Conservation (phyloP, 495 filamentous ascomycete species). For the Ramalina intermedia region DNA sequence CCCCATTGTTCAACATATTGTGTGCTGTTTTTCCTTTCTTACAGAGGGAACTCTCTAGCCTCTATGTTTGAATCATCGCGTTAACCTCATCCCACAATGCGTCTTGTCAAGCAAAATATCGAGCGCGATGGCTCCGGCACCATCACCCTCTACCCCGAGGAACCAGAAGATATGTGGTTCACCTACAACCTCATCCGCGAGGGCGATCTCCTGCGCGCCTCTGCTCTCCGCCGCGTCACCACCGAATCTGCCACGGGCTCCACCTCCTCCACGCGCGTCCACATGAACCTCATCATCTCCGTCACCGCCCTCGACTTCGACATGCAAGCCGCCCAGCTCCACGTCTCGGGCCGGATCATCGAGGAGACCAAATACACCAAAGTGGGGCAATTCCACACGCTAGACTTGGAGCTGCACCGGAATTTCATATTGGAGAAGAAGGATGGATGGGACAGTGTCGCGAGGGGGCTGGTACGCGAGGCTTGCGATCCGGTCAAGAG, state of each 20-base stretch:
- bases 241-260: constrained; percentile 58
- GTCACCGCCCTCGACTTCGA: constrained; percentile 86
- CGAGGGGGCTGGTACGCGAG: constrained; percentile 61
- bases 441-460: constrained; percentile 83
- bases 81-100: constrained; percentile 30
- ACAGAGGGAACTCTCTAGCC: too few relatives aligned
- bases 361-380: constrained; percentile 74
- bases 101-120: constrained; percentile 57
- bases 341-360: constrained; percentile 68
- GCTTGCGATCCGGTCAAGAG: constrained; percentile 54
- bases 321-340: constrained; percentile 64
- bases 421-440: constrained; percentile 74
- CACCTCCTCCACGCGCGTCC: constrained; percentile 57
- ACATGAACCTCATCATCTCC: constrained; percentile 62
- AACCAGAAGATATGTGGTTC: constrained; percentile 99
- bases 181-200: constrained; percentile 85
- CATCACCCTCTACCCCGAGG: constrained; percentile 71
- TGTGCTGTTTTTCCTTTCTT: too few relatives aligned
- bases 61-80: too few relatives aligned
- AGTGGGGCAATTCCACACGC: constrained; percentile 75
- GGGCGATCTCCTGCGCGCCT: constrained; percentile 65
- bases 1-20: too few relatives aligned
- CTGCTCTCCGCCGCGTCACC: constrained; percentile 68
- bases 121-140: constrained; percentile 62
- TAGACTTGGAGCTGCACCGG: constrained; percentile 77